Base-by-base conservation (phyloP, 805 yeast genomes). In the Pichia occidentalis region DNA sequence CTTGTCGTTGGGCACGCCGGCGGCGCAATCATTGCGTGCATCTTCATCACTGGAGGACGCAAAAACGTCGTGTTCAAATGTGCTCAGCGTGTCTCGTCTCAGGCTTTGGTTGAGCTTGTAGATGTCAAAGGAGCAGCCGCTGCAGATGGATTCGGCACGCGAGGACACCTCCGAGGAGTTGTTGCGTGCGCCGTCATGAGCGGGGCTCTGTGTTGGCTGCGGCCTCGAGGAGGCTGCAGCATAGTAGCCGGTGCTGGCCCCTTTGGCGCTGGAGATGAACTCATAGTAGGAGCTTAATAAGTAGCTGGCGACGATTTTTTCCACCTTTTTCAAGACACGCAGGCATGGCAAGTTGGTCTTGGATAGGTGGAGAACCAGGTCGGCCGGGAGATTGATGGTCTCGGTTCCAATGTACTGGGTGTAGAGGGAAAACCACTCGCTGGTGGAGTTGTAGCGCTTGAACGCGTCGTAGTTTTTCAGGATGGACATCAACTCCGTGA, bases 331-430 rank as follows among this genome's bases (percentile, higher is more conserved):
- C 26, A 61, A 37, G 18, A 40, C 21, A 3, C 40, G 34, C 3
- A 25, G 11, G 18, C 40, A 35, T 0, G 65, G 65, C 13, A 57
- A 43, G 4, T 14, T 11, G 17, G 45, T 32, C 4, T 42, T 30
- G 12, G 37, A 34, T 11, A 56, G 34, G 9, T 42, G 32, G 12
- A 29, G 33, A 14, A 44, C 49, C 24, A 58, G 34, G 18, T 52
- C 54, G 11, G 53, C 56, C 1, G 64, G 63, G 19, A 61, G 37
- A 40, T 61, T 61, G n/a, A 61, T 50, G 25, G 53, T 60, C 33
- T 54, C 55, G 10, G 56, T 45, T 32, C 48, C 59, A 9, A 61
- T 52, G 34, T 51, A 61, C 22, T 50, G 54, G 13, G 38, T 42
- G 28, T 39, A 52, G 13, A 61, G 23, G 26, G 44, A 41, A 10